A percentile compares a stretch with the other conserved stretches of the same genome.
phyloP scores from a whole-genome alignment of 2,329 filamentous ascomycete species.

The Parastagonospora nodorum region DNA sequence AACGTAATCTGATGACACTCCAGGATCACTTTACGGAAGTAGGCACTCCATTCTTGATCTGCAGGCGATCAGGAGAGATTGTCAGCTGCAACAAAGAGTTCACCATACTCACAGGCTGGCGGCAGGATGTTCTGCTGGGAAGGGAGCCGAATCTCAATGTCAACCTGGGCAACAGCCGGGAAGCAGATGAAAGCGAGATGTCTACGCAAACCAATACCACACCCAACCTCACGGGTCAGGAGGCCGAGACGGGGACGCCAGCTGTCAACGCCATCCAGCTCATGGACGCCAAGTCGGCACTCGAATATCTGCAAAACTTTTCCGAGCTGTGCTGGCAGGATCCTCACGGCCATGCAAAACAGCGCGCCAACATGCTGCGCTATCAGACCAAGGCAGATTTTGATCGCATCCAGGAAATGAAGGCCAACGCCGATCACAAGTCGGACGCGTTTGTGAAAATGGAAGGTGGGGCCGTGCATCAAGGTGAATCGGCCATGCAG shows the following conservation, averaged over 20 bases:
- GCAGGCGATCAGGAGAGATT: conserved; percentile 90
- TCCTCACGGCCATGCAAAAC: conserved; percentile 81
- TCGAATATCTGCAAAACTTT: conserved; percentile 96
- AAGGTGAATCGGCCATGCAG: conserved; percentile 78
- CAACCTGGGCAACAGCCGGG: conserved; percentile 66
- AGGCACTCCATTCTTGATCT: conserved; percentile 89
- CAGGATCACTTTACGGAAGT: conserved; percentile 88
- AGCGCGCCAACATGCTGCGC: conserved; percentile 84
- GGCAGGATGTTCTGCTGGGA: conserved; percentile 83
- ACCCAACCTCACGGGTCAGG: conserved; percentile 48
- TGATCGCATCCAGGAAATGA: conserved; percentile 32
- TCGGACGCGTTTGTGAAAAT: conserved; percentile 35
- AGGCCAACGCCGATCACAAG: conserved; percentile 26
- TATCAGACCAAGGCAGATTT: conserved; percentile 65
- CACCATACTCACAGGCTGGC: conserved; percentile 93
- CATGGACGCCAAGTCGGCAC: conserved; percentile 88
- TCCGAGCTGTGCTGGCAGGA: conserved; percentile 91
- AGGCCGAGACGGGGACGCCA: conserved; percentile 56
- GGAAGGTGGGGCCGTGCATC: conserved; percentile 36
- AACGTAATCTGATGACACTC: conserved; percentile 89
- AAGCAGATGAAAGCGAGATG: conserved; percentile 44
- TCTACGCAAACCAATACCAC: conserved; percentile 50
- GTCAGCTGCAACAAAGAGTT: conserved; percentile 96
- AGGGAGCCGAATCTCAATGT: conserved; percentile 86
- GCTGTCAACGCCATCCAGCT: conserved; percentile 91